Percentiles rank a stretch among this genome's conserved stretches.
phyloP scores from a whole-genome alignment of 2,329 filamentous ascomycete species.

The Coniochaeta hoffmannii region DNA sequence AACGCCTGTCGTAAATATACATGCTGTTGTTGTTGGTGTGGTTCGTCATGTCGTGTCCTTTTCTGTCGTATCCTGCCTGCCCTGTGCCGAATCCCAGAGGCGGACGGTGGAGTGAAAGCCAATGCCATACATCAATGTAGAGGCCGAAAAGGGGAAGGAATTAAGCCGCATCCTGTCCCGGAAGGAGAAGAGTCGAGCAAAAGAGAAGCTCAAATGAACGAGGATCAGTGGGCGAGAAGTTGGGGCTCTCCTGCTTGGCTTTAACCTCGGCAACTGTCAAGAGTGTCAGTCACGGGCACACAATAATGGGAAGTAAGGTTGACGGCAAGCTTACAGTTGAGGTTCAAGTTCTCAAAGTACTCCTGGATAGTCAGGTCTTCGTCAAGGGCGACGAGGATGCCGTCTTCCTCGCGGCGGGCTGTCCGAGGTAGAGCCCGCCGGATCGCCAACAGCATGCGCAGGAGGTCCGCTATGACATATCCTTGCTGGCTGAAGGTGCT shows the following conservation, averaged over 20 bases:
- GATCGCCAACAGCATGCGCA: constrained; percentile 56
- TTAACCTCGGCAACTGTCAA: constrained; percentile 29
- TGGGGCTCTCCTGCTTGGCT: constrained; percentile 40
- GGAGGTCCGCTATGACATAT: constrained; percentile 47
- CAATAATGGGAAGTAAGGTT: background rate
- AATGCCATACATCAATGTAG: background rate
- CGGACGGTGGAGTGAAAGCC: background rate
- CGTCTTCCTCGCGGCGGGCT: constrained; percentile 32
- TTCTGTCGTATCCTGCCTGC: background rate
- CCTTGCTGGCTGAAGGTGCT: constrained; percentile 51
- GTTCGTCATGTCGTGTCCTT: background rate
- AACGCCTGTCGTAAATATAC: background rate
- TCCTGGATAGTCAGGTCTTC: constrained; percentile 35
- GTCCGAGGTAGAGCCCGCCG: constrained; percentile 52
- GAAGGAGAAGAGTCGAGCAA: constrained; percentile 33
- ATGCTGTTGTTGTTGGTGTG: background rate
- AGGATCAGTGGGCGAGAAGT: constrained; percentile 43
- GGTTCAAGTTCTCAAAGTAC: constrained; percentile 49
- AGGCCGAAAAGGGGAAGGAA: background rate
- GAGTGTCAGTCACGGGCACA: constrained; percentile 3
- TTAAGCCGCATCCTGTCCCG: constrained; percentile 6
- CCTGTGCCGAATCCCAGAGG: background rate
- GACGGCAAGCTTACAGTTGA: constrained; percentile 43
- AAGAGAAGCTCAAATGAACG: constrained; percentile 38
- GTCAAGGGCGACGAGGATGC: constrained; percentile 39